phyloP scores from a whole-genome alignment of 2,329 filamentous ascomycete species.

The Celoporthe dispersa region DNA sequence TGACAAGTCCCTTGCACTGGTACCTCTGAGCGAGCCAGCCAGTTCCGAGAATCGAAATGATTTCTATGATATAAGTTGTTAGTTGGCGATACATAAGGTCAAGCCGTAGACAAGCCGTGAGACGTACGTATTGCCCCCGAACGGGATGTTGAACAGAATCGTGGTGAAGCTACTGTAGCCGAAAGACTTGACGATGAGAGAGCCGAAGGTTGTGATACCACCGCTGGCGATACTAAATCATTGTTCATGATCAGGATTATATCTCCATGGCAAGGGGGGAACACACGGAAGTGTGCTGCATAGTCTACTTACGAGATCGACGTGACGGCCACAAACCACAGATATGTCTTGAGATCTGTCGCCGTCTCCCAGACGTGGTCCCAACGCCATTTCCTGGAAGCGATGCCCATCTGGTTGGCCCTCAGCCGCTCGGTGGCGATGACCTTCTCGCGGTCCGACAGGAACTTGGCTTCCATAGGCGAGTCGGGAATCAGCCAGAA shows the following conservation, averaged over 20 bases:
- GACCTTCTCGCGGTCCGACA: conserved; percentile 59
- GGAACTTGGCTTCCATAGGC: conserved; percentile 62
- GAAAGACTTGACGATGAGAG: conserved; percentile 61
- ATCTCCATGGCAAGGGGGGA: conserved; percentile 22
- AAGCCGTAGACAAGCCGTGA: too few species aligned
- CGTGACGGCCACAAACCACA: conserved; percentile 51
- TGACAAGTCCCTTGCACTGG: conserved; percentile 49
- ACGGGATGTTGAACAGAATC: conserved; percentile 65
- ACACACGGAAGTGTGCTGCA: too few species aligned
- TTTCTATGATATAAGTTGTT: conserved; percentile 43
- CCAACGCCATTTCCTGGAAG: conserved; percentile 45
- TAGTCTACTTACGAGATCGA: conserved; percentile 51
- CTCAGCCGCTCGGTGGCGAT: conserved; percentile 61
- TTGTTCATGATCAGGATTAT: not conserved
- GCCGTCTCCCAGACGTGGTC: conserved; percentile 46
- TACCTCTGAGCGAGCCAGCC: conserved; percentile 49
- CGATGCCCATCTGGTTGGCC: conserved; percentile 53
- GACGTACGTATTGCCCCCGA: conserved; percentile 53
- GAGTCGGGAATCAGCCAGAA: conserved; percentile 67
- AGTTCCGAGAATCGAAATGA: conserved; percentile 61
- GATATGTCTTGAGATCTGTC: conserved; percentile 48
- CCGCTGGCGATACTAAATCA: conserved; percentile 52
- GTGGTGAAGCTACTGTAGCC: conserved; percentile 60
- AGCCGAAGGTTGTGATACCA: conserved; percentile 62
- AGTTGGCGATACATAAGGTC: not conserved